Evolutionary conservation across 2,329 filamentous ascomycete genomes (phyloP).

Genomic region (Trichoderma semiorbis): DNA sequence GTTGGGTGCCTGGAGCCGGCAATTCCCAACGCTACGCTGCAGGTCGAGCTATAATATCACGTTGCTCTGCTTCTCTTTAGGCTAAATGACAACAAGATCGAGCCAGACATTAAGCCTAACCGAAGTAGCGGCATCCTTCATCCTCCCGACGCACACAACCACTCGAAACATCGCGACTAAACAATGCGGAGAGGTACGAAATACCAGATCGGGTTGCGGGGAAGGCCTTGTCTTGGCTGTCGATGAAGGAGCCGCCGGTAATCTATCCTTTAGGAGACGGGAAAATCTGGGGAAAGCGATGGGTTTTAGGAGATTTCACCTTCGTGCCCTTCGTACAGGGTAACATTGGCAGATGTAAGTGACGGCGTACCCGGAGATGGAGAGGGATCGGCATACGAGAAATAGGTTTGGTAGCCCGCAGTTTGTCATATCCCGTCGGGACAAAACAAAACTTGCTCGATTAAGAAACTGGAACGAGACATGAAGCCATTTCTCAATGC

Average conservation of each 20-base stretch:
- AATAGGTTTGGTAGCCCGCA: background rate
- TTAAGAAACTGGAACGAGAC: background rate
- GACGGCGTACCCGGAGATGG: background rate
- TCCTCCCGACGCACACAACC: background rate
- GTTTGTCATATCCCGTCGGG: conserved; percentile 7
- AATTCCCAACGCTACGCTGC: background rate
- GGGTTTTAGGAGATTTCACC: background rate
- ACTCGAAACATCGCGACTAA: background rate
- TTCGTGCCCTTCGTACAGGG: background rate
- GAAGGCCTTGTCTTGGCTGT: background rate
- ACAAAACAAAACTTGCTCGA: background rate
- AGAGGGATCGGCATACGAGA: background rate
- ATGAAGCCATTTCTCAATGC: conserved; percentile 1
- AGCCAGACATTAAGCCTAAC: conserved; percentile 6
- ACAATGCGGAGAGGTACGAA: background rate
- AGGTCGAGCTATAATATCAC: background rate
- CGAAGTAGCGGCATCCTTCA: background rate
- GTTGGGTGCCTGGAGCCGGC: background rate
- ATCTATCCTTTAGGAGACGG: conserved; percentile 6
- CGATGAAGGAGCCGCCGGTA: conserved; percentile 1
- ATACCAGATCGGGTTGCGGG: background rate
- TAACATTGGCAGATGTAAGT: background rate
- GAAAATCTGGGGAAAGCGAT: conserved; percentile 12
- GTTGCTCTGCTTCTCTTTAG: background rate
- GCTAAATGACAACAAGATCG: conserved; percentile 2